Base-by-base conservation (phyloP, 805 yeast genomes). In the Maudiozyma serrabonitensis region DNA sequence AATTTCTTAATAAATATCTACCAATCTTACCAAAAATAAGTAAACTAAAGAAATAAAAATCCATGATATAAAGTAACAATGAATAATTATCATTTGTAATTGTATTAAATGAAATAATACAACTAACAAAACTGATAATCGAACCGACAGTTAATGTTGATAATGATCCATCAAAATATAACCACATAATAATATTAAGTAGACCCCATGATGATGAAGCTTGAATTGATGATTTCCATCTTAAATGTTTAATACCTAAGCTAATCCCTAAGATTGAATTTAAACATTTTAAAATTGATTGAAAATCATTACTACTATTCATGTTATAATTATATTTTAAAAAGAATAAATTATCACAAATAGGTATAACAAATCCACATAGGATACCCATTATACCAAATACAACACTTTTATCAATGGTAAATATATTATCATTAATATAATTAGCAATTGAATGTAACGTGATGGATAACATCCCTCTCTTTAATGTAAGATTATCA, bases 21-120 rank as follows among this genome's bases (percentile, higher is more conserved):
- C 87, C 86, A 48, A 83, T 59, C 61, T 82, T 82, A 21, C 90
- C 87, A 64, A 82, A 81, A 25, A 83, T 72, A 40, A 83, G 71
- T 45, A 79, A 69, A 1, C 85, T 84, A 55, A 82, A 74, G 65
- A 82, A 83, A 61, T 79, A 77, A 66, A 81, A 81, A 60, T 85
- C 69, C 59, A 58, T 62, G 54, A 56, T 55, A 48, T 53, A 67
- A 19, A 54, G 9, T 21, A 52, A 43, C 43, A 43, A 56, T 2
- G 48, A 34, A 37, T 19, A 19, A 31, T 49, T 45, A 19, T 28
- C 39, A 9, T 12, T 18, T 12, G 31, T 31, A 9, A 46, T 21
- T 13, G 41, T 18, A 18, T 19, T 21, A 18, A 23, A 34, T 16
- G 52, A 47, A 34, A 52, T 54, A 6, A 47, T 49, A 43, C 64